Evolutionary conservation across 2,329 filamentous ascomycete species (phyloP), one percentile per base, ranked within the genome.

Genomic region (Cladosporium colombiae): DNA sequence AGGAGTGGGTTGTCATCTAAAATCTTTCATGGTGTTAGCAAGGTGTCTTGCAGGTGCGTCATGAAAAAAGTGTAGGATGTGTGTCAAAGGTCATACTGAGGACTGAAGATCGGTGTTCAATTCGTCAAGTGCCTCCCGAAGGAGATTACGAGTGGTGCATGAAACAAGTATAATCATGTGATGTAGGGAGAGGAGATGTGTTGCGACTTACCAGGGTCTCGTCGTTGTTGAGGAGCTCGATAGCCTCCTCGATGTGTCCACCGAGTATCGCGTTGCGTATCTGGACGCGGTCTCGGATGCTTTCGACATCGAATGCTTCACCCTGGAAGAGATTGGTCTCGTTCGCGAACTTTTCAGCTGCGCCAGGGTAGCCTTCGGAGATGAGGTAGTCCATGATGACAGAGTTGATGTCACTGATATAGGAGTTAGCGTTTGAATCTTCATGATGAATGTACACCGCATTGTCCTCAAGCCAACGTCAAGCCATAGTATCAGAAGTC

Each of bases 121-220:
- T 86, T 98, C 94, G 96, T 96, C 95, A 95, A 87, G 56, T 59
- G 56, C 81, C 87, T 70, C 89, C 88, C 87, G 84, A 84, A 86
- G 70, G 88, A 88, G 85, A 84, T 87, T 98, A 95, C 92, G 95
- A 93, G 95, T 99, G 95, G 95, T 99, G 95, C 95, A 99, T 99
- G 94, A 96, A 88, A 93, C 85, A 85, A 86, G 84, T 91, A 84
- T 97, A 97, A 99, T 99, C 95, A 95, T 93, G 81, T 86, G 85
- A 86, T 82, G 64, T 37, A n/a, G 50, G 64, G 53, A 67, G 71
- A 68, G 55, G 60, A 68, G 56, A 60, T 64, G 50, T 64, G 27
- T 37, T 46, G 37, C 23, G n/a, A 78, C 91, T 81, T 88, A 99
- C 95, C 86, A 95, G 89, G 71, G 93, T 91, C 71, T 97, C 92